Base-by-base conservation (phyloP, 108 stramenopile species). In the Conticribra weissflogii region DNA sequence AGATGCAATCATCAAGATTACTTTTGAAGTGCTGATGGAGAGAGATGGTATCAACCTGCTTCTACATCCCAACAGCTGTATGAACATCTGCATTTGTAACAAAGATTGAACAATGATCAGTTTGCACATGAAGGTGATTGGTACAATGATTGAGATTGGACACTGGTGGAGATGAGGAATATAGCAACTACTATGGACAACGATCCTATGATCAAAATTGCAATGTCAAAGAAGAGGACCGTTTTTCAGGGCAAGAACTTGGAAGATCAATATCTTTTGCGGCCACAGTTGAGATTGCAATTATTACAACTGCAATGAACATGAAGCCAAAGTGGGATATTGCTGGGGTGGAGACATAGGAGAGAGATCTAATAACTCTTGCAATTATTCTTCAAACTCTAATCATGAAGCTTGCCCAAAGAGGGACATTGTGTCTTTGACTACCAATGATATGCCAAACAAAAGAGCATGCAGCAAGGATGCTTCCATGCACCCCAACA, bases 1-100 rank as follows among this genome's bases (percentile, higher is more conserved):
- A 27, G 53, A 54, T 54, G 25, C 27, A 27, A 54, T 54, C 23
- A 24, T 25, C 53, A 23, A 23, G 53, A 54, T 27, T 27, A 27
- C 25, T 54, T 15, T 15, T 25, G 53, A 21, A 54, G 25, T 23
- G 22, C 22, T 52, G 51, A 15, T 52, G 18, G 51, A 17, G 22
- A 8, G 16, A 54, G 21, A 25, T 14, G 53, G 12, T 41, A 41
- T 41, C 36, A 41, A 12, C 36, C 5, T 9, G n/a, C n/a, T n/a
- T n/a, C n/a, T n/a, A n/a, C n/a, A n/a, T n/a, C n/a, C n/a, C n/a
- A n/a, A n/a, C n/a, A n/a, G n/a, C n/a, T n/a, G n/a, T n/a, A n/a
- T n/a, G n/a, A n/a, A n/a, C n/a, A n/a, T n/a, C n/a, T n/a, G n/a
- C n/a, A n/a, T n/a, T n/a, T n/a, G n/a, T 12, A 5, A 41, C 5